A percentile compares a stretch with the other conserved stretches of the same genome.
phyloP scores from a whole-genome alignment of 495 filamentous ascomycete species.

The Aspergillus avenaceus region DNA sequence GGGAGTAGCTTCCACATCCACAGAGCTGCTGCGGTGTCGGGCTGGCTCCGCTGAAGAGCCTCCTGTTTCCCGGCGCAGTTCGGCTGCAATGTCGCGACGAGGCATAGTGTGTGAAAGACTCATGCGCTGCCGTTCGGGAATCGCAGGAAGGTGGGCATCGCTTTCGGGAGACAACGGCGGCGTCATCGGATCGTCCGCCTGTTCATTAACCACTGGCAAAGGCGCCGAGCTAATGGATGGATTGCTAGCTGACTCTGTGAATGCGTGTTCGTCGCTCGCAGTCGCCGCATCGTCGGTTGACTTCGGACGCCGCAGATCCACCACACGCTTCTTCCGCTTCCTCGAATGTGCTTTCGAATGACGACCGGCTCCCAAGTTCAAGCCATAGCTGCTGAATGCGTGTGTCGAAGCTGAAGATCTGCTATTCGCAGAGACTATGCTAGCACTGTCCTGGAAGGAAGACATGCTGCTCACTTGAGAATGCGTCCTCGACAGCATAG shows the following conservation, averaged over 20 bases:
- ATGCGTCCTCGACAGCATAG: constrained; percentile 52
- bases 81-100: constrained; percentile 17
- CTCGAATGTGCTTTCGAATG: constrained; percentile 63
- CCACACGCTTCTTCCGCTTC: constrained; percentile 89
- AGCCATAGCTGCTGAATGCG: constrained; percentile 47
- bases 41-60: constrained; percentile 30
- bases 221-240: constrained; percentile 42
- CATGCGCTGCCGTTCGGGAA: constrained; percentile 36
- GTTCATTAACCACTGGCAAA: constrained; percentile 36
- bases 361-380: constrained; percentile 60
- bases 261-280: constrained; percentile 46
- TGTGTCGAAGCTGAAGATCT: constrained; percentile 29
- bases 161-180: constrained; percentile 35
- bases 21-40: constrained; percentile 12
- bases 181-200: constrained; percentile 44
- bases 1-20: constrained; percentile 38
- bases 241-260: constrained; percentile 35
- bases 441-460: constrained; percentile 49
- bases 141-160: constrained; percentile 30
- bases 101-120: constrained; percentile 28
- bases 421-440: constrained; percentile 37
- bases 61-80: constrained; percentile 12
- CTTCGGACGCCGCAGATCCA: constrained; percentile 73
- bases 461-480: constrained; percentile 56
- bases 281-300: constrained; percentile 53